A percentile compares a stretch with the other conserved stretches of the same genome.
These are phyloP conservation scores for Physcomitrium patens DNA, from an alignment of 225 moss, liverwort and hornwort genomes.

Conservation along the genomic window DNA sequence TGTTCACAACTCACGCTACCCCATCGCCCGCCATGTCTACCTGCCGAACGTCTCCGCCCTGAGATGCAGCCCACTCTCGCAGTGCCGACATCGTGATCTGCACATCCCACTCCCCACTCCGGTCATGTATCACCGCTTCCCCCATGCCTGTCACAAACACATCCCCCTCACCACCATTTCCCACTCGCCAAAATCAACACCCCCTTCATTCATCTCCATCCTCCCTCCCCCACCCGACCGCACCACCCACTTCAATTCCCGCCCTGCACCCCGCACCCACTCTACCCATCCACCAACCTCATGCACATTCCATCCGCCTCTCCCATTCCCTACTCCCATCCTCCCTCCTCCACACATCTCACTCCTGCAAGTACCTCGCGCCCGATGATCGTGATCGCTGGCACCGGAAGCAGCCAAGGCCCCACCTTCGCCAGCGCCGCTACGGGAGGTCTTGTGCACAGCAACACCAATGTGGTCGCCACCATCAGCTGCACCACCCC, in stretches of 20 bases:
- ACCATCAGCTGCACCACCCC: conserved; percentile 85
- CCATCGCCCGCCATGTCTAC: conserved; percentile 33
- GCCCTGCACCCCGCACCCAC: too few relatives aligned
- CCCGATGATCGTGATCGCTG: conserved; percentile 90
- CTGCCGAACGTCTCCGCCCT: conserved; percentile 90
- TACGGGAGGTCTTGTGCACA: conserved; percentile 84
- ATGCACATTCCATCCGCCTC: too few relatives aligned
- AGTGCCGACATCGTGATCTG: conserved; percentile 99
- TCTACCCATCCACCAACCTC: background rate
- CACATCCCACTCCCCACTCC: conserved; percentile 1
- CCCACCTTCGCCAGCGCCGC: conserved; percentile 60
- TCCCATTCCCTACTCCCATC: too few relatives aligned
- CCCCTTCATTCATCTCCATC: too few relatives aligned
- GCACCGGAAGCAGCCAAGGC: conserved; percentile 91
- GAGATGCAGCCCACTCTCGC: conserved; percentile 96
- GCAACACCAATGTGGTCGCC: conserved; percentile 77
- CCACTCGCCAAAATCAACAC: too few relatives aligned
- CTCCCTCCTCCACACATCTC: background rate
- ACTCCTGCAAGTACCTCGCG: conserved; percentile 67
- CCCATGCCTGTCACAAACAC: background rate
- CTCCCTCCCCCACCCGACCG: too few relatives aligned
- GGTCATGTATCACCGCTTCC: background rate
- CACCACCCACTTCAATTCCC: too few relatives aligned
- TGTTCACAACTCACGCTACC: background rate
- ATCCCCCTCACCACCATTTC: too few relatives aligned